Base-by-base conservation (phyloP, 164 flowering plant genomes). In the Vitis vinifera region DNA sequence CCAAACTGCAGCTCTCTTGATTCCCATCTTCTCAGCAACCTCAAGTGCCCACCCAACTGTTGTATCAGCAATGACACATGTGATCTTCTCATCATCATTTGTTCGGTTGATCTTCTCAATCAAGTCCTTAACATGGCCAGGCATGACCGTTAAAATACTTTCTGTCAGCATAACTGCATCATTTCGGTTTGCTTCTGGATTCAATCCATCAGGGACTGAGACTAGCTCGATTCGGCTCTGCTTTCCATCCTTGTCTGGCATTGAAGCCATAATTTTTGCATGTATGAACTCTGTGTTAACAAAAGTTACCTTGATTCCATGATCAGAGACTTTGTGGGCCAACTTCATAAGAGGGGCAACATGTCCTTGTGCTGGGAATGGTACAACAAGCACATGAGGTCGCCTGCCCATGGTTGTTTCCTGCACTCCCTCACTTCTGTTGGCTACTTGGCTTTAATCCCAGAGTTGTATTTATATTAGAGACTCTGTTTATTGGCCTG, bases 41-140 rank as follows among this genome's bases (percentile, higher is more conserved):
- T 73, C 68, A 55, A 71, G 50, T 14, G 77, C 70, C 75, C 77
- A 79, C 8, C 67, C 68, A 11, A 71, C 16, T 11, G 13, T 9
- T 19, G 14, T 68, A 61, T 80, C 83, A 56, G 80, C 81, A 3
- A 80, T 70, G 10, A 83, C 65, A 64, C 79, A 80, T 8, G 74
- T 69, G 37, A 80, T 56, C 29, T 72, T 50, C 44, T 37, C 6
- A 8, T 72, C 72, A 9, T 62, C 31, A 10, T 48, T 68, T 2
- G 10, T n/a, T 23, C 31, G 61, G 12, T 74, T 63, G 9, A 62
- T 57, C 51, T 62, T 27, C 47, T n/a, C 19, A 7, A 74, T 71
- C 63, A 78, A 27, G 27, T 71, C 66, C 61, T 75, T 66, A 49
- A 75, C 16, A n/a, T 61, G 37, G 11, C 51, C 47, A 3, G 78